Percentiles rank a stretch among this genome's conserved stretches.
Evolutionary conservation across 257 asterid genomes (phyloP).

Genomic region (Mentha longifolia): DNA sequence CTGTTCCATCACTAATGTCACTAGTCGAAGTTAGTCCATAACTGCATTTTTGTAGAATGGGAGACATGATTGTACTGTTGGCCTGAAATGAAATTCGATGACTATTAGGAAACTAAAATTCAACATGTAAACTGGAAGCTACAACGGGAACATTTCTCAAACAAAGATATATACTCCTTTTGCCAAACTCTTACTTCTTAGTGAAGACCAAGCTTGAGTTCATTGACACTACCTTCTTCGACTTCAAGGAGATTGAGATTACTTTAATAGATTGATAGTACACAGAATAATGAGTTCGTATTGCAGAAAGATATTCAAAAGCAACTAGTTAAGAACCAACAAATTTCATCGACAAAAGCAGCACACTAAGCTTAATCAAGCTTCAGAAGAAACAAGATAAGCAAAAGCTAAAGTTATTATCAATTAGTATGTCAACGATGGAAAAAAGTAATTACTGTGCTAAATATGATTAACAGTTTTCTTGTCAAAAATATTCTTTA

Average conservation of each 20-base stretch:
- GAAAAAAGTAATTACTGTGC: not conserved
- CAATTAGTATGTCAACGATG: not conserved
- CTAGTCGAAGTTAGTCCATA: conserved; percentile 31
- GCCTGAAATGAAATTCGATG: conserved; percentile 48
- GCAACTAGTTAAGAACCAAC: not conserved
- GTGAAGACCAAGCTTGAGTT: not conserved
- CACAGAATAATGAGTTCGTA: not conserved
- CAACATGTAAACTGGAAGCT: conserved; percentile 14
- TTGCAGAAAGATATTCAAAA: not conserved
- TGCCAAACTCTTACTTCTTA: not conserved
- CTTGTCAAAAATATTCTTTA: no score
- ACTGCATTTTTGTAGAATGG: conserved; percentile 38
- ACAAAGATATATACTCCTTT: not conserved
- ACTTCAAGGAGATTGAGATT: not conserved
- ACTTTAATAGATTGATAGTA: conserved; percentile 1
- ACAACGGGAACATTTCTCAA: not conserved
- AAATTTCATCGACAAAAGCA: conserved; percentile 5
- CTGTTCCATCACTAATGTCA: conserved; percentile 38
- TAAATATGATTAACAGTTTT: no score
- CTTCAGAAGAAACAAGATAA: not conserved
- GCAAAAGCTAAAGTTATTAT: not conserved
- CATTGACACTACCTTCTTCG: not conserved
- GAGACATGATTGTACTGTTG: conserved; percentile 35
- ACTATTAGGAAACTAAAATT: conserved; percentile 1
- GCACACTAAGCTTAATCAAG: conserved; percentile 1